Conservation (phyloP, 2,329 filamentous ascomycete genomes). For the Pezizomycotina sp. region DNA sequence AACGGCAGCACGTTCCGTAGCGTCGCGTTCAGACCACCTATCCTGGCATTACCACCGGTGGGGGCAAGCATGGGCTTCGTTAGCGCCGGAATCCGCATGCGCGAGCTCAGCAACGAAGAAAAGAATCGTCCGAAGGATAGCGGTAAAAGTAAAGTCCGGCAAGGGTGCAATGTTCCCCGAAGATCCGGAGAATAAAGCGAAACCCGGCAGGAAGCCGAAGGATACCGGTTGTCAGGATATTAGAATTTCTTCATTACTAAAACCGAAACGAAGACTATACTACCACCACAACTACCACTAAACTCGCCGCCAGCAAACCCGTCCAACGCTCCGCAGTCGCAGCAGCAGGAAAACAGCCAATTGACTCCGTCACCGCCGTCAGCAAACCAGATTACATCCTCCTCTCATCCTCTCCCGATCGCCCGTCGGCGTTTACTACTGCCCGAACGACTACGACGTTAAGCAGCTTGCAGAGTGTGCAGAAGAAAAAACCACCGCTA, state of each 20-base stretch:
- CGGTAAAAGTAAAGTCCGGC: constrained; percentile 6
- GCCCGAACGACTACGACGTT: too few relatives aligned
- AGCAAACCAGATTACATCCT: constrained; percentile 8
- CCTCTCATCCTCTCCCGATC: constrained; percentile 17
- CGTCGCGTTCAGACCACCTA: constrained; percentile 4
- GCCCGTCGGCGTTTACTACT: too few relatives aligned
- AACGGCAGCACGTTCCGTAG: constrained; percentile 1
- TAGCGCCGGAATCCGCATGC: too few relatives aligned
- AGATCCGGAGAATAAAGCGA: constrained; percentile 21
- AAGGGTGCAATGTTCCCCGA: constrained; percentile 25
- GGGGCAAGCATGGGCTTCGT: too few relatives aligned
- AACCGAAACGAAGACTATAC: constrained; percentile 1
- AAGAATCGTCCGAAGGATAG: constrained; percentile 20
- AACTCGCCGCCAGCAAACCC: background rate
- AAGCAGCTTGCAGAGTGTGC: constrained; percentile 2
- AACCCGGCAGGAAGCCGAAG: constrained; percentile 12
- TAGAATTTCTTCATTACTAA: constrained; percentile 23
- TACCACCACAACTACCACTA: background rate
- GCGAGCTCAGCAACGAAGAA: too few relatives aligned
- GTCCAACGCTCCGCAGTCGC: background rate
- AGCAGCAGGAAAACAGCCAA: background rate
- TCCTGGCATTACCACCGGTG: too few relatives aligned
- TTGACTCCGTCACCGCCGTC: constrained; percentile 2
- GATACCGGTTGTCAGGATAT: constrained; percentile 20
- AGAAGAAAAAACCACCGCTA: constrained; percentile 5